phyloP scores from a whole-genome alignment of 257 asterid species.

The Nicotiana attenuata region DNA sequence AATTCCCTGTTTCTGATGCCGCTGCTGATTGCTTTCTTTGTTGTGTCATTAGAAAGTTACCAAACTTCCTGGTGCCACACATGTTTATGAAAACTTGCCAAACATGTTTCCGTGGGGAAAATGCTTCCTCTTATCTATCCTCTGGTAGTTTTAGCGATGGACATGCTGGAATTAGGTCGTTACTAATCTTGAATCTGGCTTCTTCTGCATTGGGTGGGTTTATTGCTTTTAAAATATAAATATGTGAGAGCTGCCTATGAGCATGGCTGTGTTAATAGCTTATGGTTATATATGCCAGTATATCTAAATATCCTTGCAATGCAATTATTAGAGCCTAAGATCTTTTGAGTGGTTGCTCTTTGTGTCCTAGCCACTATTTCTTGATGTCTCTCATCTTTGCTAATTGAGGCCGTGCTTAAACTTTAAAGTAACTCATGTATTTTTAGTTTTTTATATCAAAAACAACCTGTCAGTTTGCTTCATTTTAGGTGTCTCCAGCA shows the following conservation, averaged over 20 bases:
- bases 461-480: neutral
- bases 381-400: slow-evolving; percentile 1
- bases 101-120: neutral
- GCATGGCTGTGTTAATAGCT: neutral
- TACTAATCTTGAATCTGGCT: slow-evolving; percentile 1
- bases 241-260: neutral
- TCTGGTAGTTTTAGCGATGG: neutral
- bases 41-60: neutral
- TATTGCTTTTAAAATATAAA: neutral
- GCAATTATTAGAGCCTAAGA: neutral
- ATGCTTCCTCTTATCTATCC: neutral
- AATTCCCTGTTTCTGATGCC: neutral
- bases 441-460: neutral
- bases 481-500: slow-evolving; percentile 10
- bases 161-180: neutral
- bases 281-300: neutral
- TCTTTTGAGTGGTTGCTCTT: neutral
- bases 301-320: neutral
- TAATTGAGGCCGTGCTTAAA: neutral
- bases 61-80: neutral
- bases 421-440: neutral
- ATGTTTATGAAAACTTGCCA: neutral
- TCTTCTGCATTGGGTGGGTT: neutral
- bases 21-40: neutral
- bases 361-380: neutral